Percentiles rank a stretch among this genome's conserved stretches.
Conservation (phyloP, 208 protist species). For the Leishmania lainsoni region DNA sequence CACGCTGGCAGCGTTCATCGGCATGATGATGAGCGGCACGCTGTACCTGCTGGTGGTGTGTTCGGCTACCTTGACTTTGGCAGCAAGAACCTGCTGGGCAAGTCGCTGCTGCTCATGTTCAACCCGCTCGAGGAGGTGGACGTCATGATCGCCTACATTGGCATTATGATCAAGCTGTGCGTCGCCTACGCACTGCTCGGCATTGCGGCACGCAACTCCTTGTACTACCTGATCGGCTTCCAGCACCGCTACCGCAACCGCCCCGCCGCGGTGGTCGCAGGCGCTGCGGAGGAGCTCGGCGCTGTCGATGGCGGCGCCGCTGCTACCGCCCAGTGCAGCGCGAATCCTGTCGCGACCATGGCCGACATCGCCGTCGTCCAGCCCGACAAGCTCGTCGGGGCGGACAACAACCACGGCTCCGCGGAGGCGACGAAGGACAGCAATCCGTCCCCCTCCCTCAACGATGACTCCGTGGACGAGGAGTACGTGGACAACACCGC, state of each 20-base stretch:
- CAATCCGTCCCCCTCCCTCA: not conserved
- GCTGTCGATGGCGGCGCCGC: not conserved
- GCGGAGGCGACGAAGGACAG: not conserved
- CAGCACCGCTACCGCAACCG: slow-evolving; percentile 40
- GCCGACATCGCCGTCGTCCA: not conserved
- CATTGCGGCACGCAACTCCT: slow-evolving; percentile 47
- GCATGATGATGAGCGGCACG: slow-evolving; percentile 48
- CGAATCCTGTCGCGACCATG: not conserved
- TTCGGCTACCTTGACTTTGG: slow-evolving; percentile 82
- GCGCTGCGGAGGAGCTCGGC: not conserved
- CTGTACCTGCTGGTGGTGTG: slow-evolving; percentile 56
- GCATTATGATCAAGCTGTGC: slow-evolving; percentile 60
- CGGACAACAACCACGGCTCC: not conserved
- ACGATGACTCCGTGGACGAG: not conserved
- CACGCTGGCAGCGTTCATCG: slow-evolving; percentile 42
- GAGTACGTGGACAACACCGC: slow-evolving; percentile 9
- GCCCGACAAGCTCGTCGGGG: not conserved
- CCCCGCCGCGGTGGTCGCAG: not conserved
- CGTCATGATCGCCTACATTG: slow-evolving; percentile 52
- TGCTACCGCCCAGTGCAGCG: not conserved
- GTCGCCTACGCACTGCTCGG: slow-evolving; percentile 52
- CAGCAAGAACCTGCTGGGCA: slow-evolving; percentile 25
- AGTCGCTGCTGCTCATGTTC: slow-evolving; percentile 65
- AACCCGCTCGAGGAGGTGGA: slow-evolving; percentile 49
- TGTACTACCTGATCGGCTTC: slow-evolving; percentile 60